Evolutionary conservation across 192 early-diverging fungal genomes (phyloP).

Genomic region (Coemansia sp.): DNA sequence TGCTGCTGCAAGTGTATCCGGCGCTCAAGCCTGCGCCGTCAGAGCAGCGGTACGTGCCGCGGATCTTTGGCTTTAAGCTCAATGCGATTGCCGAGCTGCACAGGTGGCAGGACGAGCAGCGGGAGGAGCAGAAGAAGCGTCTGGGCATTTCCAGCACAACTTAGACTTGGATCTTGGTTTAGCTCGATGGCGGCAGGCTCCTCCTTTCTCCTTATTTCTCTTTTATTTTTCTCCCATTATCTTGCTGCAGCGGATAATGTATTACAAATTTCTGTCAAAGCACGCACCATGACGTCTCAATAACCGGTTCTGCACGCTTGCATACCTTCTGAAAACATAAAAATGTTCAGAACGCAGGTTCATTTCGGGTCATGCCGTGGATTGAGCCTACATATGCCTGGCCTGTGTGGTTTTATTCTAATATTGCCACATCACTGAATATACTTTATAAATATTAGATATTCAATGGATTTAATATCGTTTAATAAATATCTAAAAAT

Average conservation of each 20-base stretch:
- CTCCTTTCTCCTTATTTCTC: background rate
- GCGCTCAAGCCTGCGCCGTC: constrained; percentile 73
- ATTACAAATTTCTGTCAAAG: background rate
- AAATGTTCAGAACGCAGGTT: too few species aligned
- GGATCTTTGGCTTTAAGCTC: constrained; percentile 97
- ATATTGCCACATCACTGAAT: too few species aligned
- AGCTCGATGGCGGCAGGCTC: background rate
- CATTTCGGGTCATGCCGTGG: too few species aligned
- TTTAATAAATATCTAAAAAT: too few species aligned
- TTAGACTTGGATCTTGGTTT: background rate
- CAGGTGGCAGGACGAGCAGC: constrained; percentile 84
- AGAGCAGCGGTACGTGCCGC: constrained; percentile 80
- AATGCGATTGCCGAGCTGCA: constrained; percentile 86
- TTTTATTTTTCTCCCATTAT: background rate
- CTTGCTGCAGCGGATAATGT: background rate
- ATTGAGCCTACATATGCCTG: too few species aligned
- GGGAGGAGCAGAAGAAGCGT: constrained; percentile 64
- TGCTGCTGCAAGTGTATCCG: constrained; percentile 91
- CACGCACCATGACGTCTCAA: background rate
- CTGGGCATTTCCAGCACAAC: constrained; percentile 25
- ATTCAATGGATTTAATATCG: too few species aligned
- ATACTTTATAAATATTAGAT: too few species aligned
- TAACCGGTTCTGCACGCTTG: too few species aligned
- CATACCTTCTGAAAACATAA: too few species aligned
- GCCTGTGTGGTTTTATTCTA: too few species aligned